Conservation (phyloP, 768 basidiomycete species). For the Paxillus rubicundulus region DNA sequence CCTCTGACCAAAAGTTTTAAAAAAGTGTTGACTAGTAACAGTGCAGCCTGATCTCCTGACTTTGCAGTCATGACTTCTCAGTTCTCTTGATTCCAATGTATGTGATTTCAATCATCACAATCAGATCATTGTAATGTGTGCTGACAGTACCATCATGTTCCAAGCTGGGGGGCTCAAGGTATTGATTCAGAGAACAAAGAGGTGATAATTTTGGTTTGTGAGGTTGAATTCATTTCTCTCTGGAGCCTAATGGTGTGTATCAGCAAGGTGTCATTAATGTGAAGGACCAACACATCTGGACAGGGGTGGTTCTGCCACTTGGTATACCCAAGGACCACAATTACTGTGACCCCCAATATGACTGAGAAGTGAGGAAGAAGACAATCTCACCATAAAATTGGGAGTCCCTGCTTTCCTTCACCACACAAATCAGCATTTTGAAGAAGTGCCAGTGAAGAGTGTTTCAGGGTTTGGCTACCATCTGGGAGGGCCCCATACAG, state of each 20-base stretch:
- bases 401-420: slow-evolving; percentile 12
- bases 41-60: too few relatives aligned
- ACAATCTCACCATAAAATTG: neutral
- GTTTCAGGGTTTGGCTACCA: slow-evolving; percentile 32
- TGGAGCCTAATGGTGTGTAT: neutral
- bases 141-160: too few relatives aligned
- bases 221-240: neutral
- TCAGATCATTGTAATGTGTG: too few relatives aligned
- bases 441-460: slow-evolving; percentile 26
- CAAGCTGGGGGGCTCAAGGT: too few relatives aligned
- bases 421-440: slow-evolving; percentile 28
- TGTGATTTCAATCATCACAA: too few relatives aligned
- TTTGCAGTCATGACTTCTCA: too few relatives aligned
- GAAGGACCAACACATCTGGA: slow-evolving; percentile 29
- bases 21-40: too few relatives aligned
- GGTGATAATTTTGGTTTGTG: slow-evolving; percentile 33
- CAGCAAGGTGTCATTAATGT: slow-evolving; percentile 15
- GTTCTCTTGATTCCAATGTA: too few relatives aligned
- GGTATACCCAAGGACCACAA: slow-evolving; percentile 15
- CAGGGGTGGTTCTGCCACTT: slow-evolving; percentile 30
- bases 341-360: slow-evolving; percentile 35
- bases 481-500: slow-evolving; percentile 23
- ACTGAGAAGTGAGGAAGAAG: slow-evolving; percentile 30
- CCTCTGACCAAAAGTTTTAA: too few relatives aligned
- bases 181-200: too few relatives aligned